A percentile compares a stretch with the other conserved stretches of the same genome.
Conservation (phyloP, 1,284 basidiomycete species). For the Sanghuangporus sanghuang region DNA sequence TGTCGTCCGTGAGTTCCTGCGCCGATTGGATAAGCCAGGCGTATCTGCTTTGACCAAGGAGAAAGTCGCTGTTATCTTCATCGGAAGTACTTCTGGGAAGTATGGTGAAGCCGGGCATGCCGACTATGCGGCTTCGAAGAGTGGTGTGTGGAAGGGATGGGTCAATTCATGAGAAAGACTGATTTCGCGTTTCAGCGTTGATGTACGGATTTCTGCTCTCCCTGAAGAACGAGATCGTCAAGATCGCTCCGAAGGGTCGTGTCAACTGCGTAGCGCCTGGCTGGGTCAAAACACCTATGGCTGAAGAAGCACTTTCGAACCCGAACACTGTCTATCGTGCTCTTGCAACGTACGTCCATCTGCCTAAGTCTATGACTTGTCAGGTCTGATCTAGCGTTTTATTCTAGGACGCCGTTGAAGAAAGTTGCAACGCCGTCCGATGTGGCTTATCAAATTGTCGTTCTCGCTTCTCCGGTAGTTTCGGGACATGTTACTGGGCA, state of each 20-base stretch:
- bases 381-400: background rate
- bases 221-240: slow-evolving; percentile 77
- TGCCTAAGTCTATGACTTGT: background rate
- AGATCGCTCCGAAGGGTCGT: slow-evolving; percentile 61
- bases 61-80: slow-evolving; percentile 55
- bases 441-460: slow-evolving; percentile 59
- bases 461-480: slow-evolving; percentile 55
- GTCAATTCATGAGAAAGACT: slow-evolving; percentile 16
- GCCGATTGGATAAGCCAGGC: slow-evolving; percentile 32
- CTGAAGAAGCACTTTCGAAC: slow-evolving; percentile 41
- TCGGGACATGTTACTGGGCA: slow-evolving; percentile 73
- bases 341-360: slow-evolving; percentile 52
- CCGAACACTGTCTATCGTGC: slow-evolving; percentile 44
- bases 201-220: slow-evolving; percentile 69
- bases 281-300: slow-evolving; percentile 65
- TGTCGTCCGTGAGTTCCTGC: slow-evolving; percentile 56
- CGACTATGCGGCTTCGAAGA: slow-evolving; percentile 47
- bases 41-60: slow-evolving; percentile 39
- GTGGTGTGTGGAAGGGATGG: slow-evolving; percentile 34
- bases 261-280: slow-evolving; percentile 74
- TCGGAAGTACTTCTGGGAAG: slow-evolving; percentile 71
- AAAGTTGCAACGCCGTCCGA: slow-evolving; percentile 62
- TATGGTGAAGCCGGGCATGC: slow-evolving; percentile 66
- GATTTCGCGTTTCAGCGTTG: slow-evolving; percentile 39
- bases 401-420: slow-evolving; percentile 58